Evolutionary conservation across 192 early-diverging fungal genomes (phyloP), one percentile per base, ranked within the genome.

Genomic region (Phycomyces nitens): DNA sequence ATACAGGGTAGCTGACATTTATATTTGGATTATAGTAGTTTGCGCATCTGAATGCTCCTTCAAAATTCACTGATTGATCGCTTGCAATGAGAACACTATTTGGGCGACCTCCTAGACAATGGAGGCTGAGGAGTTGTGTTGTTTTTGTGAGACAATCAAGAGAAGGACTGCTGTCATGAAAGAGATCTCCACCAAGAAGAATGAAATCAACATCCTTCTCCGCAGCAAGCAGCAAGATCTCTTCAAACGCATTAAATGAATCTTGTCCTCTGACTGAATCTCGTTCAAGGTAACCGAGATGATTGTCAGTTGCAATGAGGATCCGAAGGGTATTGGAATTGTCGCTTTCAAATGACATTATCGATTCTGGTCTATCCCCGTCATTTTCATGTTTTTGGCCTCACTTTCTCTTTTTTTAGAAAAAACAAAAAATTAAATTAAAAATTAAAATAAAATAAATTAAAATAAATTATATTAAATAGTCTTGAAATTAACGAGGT

Each of bases 121-220:
- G 81, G 27, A 75, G 50, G 5, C 91, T 76, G 38, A 98, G 65
- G 16, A 97, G 63, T 7, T 77, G 70, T 62, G 93, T 83, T 0
- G 92, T 86, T 23, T 73, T 78, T 71, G 92, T 81, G 58, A 94
- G 66, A 27, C 84, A 80, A 47, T 88, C 84, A 12, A 91, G 81
- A 34, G 93, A 92, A 7, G 96, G 96, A 62, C 86, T 86, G 79
- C 95, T 97, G 60, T 96, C 93, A 75, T 98, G 94, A 76, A 96
- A 98, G 20, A 98, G 82, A 75, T 98, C 96, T 20, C 96, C 96
- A 22, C 94, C 94, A 5, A 98, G 78, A 20, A 98, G 77, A 6
- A 98, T 80, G 78, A 96, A 90, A 77, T 98, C 96, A 5, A 92
- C 96, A 58, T 89, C 59, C 8, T 84, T 64, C 29, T 77, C 62